Evolutionary conservation across 345 rosid genomes (phyloP), one percentile per base, ranked within the genome.

Genomic region (Aquilaria sinensis): DNA sequence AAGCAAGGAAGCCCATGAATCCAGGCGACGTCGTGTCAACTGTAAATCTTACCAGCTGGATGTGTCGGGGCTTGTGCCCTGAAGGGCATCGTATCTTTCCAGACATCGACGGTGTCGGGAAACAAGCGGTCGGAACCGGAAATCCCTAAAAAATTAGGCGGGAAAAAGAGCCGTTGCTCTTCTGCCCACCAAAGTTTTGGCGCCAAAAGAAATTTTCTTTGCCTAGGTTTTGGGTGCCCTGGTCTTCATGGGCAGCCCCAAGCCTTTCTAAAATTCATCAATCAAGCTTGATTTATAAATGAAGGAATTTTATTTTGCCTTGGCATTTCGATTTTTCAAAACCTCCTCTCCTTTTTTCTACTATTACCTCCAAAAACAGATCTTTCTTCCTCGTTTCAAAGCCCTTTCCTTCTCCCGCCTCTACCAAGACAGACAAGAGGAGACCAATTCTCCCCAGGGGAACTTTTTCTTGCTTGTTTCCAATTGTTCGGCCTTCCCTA

Each of bases 121-220:
- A 70, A 63, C 15, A 13, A 33, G 33, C 53, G 78, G 79, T 50
- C 50, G 57, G 63, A 63, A 54, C 60, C 9, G 70, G 65, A 67
- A 70, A 60, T 58, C 10, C 31, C 0, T 6, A 31, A 32, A 12
- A 56, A 45, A 54, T 23, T 45, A 63, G 75, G 90, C 94, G 94
- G 85, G 90, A 84, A 84, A 71, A 72, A 79, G 86, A 84, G 84
- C 88, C 94, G 94, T 87, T 87, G 85, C 50, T 5, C 33, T 52
- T 62, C 50, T 46, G 74, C 71, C 58, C 71, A 66, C 69, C 60
- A 46, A 69, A 32, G 50, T 51, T 9, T 72, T 87, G 75, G 88
- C 88, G 94, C 94, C 78, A 72, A 87, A 80, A 37, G 5, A 59
- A 37, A 2, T 4, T 51, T 31, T 47, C 61, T 63, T 66, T 67